These are phyloP conservation scores for Solanum hybrid DNA, from an alignment of 305 asterid genomes.

Conservation along the genomic window DNA sequence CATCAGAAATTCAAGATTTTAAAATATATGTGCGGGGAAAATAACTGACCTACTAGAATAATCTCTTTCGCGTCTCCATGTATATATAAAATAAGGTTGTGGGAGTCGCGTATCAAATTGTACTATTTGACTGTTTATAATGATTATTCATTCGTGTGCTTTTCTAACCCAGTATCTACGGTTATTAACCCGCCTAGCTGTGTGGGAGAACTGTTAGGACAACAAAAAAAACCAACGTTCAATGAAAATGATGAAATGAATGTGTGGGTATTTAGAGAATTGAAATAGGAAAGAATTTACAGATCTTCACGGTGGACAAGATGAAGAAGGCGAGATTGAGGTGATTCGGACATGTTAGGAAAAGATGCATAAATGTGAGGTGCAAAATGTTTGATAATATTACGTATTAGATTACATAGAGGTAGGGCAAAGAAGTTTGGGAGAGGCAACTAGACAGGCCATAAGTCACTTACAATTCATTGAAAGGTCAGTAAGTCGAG, in stretches of 20 bases:
- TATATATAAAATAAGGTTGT: conserved; percentile 17
- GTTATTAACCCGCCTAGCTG: neutral
- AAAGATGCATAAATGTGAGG: neutral
- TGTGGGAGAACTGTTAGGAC: neutral
- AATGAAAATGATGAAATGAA: neutral
- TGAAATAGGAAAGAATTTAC: too few relatives aligned
- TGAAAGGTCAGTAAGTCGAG: too few relatives aligned
- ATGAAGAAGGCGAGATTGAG: neutral
- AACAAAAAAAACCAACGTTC: too few relatives aligned
- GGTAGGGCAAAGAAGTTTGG: neutral
- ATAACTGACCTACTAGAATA: neutral
- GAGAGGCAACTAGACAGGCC: neutral
- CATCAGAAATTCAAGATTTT: neutral
- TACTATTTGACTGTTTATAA: conserved; percentile 33
- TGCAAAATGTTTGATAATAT: neutral
- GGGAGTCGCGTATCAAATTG: neutral
- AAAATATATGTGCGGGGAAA: neutral
- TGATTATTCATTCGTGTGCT: conserved; percentile 16
- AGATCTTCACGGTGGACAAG: too few relatives aligned
- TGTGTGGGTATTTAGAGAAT: conserved; percentile 9
- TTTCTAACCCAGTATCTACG: neutral
- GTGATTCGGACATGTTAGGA: too few relatives aligned
- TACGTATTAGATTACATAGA: too few relatives aligned
- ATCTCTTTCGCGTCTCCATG: neutral
- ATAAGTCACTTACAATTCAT: too few relatives aligned